Base-by-base conservation (phyloP, 169 alveolate genomes). In the Eimeria praecox region DNA sequence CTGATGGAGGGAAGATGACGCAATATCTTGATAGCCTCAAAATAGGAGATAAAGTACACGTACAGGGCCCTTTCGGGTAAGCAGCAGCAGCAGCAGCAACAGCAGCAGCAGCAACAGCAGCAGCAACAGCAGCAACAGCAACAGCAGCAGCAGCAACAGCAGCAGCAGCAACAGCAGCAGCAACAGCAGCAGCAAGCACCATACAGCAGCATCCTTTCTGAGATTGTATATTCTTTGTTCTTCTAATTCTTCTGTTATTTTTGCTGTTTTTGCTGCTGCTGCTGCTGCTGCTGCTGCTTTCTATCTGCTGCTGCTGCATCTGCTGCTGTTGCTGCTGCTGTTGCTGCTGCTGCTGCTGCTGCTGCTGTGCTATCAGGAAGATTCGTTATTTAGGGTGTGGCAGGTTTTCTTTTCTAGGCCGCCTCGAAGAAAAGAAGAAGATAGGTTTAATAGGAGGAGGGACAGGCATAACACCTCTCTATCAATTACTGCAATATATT, bases 1-100 rank as follows among this genome's bases (percentile, higher is more conserved):
- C 98, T 1, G 96, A 97, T n/a, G 98, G 98, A 10, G 98, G 98
- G 83, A 86, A 92, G 42, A 97, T 98, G 98, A 95, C 98, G n/a
- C 97, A 97, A 93, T 95, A 95, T 69, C 78, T 98, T 66, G 97
- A 97, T 30, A 33, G 90, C 64, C 85, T 98, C 90, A 33, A 92
- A 56, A 40, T 91, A 22, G 98, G 98, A 30, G 98, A 97, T 33
- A 33, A 80, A 8, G 69, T 97, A 22, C 97, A 96, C 46, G 97
- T 98, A 38, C 62, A 69, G 90, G 98, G 98, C 14, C 98, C 98
- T 2, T 77, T 95, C 87, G 98, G 98, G 54, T 96, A 95, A 75
- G 95, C 56, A 49, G 56, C 56, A 49, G 56, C 56, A 49, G 56
- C 56, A 49, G 56, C 56, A 78, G 12, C 56, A 49, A 12, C 56